A percentile compares a stretch with the other conserved stretches of the same genome.
Conservation (phyloP, 805 yeast genomes). For the Ogataea philodendri region DNA sequence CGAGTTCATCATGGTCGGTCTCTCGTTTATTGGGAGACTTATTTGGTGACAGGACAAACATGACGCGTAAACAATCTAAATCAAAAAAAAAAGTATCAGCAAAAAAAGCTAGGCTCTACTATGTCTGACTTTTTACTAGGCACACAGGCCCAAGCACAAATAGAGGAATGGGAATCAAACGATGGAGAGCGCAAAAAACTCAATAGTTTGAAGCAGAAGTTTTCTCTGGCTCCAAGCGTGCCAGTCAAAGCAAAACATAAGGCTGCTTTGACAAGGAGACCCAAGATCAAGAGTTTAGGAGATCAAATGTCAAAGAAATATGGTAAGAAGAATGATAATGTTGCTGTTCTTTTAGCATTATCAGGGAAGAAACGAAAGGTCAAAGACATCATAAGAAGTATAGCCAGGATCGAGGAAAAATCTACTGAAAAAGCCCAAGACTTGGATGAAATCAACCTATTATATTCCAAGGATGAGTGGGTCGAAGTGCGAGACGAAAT, state of each 20-base stretch:
- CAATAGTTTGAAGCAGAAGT: slow-evolving; percentile 10
- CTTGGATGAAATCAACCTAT: slow-evolving; percentile 16
- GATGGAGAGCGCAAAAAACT: slow-evolving; percentile 12
- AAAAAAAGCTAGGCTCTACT: no score
- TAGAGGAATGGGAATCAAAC: slow-evolving; percentile 24
- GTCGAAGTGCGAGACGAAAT: slow-evolving; percentile 24
- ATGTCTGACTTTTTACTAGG: slow-evolving; percentile 19
- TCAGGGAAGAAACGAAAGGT: slow-evolving; percentile 34
- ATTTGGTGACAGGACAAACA: slow-evolving; percentile 17
- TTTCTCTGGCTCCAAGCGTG: slow-evolving; percentile 4
- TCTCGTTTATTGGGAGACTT: slow-evolving; percentile 19
- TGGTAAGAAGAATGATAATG: slow-evolving; percentile 11
- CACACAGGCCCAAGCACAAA: slow-evolving; percentile 24
- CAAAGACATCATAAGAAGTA: slow-evolving; percentile 27
- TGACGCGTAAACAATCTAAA: slow-evolving; percentile 11
- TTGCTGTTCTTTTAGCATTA: slow-evolving; percentile 25
- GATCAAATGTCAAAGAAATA: slow-evolving; percentile 25
- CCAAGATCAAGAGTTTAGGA: slow-evolving; percentile 25
- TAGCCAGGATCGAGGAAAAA: slow-evolving; percentile 20
- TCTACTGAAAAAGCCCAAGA: background rate
- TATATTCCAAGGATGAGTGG: slow-evolving; percentile 34
- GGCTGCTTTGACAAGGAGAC: slow-evolving; percentile 5
- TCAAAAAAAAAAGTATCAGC: slow-evolving; percentile 4
- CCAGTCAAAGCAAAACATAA: slow-evolving; percentile 2
- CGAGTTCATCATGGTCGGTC: slow-evolving; percentile 7